Evolutionary conservation across 169 alveolate species (phyloP).

Genomic region (Miamiensis avidus): DNA sequence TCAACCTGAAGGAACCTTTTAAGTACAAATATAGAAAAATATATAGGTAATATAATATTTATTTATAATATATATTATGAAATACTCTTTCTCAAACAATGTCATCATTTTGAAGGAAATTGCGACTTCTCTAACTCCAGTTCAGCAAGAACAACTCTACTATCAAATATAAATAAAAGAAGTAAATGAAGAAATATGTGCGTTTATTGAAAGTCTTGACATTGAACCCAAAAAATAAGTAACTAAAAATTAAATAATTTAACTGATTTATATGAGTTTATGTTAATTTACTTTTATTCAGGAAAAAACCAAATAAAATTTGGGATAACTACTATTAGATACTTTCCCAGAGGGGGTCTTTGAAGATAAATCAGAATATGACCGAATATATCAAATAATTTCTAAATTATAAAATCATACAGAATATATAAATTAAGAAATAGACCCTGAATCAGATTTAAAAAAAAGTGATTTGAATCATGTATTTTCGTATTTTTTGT

Average conservation of each 20-base stretch:
- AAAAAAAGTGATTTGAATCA: slow-evolving; percentile 16
- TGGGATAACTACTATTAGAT: neutral
- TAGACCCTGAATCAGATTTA: slow-evolving; percentile 15
- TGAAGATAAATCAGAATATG: slow-evolving; percentile 5
- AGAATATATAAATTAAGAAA: slow-evolving; percentile 3
- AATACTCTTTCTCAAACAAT: neutral
- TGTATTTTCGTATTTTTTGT: neutral
- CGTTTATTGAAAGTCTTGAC: neutral
- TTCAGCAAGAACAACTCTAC: neutral
- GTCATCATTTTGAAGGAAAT: neutral
- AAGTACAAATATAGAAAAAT: neutral
- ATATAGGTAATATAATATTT: neutral
- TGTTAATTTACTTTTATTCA: neutral
- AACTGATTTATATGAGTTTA: neutral
- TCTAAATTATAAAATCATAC: slow-evolving; percentile 6
- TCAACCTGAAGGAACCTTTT: slow-evolving; percentile 22
- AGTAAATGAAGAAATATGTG: neutral
- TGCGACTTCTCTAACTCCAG: neutral
- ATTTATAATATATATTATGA: neutral
- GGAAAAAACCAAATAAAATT: slow-evolving; percentile 4
- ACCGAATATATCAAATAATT: slow-evolving; percentile 1
- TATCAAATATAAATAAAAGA: neutral
- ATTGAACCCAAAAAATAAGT: neutral
- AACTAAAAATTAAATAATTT: neutral
- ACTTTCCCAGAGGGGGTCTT: slow-evolving; percentile 1